Evolutionary conservation across 805 yeast species (phyloP).

Genomic region (Ogataea siamensis): DNA sequence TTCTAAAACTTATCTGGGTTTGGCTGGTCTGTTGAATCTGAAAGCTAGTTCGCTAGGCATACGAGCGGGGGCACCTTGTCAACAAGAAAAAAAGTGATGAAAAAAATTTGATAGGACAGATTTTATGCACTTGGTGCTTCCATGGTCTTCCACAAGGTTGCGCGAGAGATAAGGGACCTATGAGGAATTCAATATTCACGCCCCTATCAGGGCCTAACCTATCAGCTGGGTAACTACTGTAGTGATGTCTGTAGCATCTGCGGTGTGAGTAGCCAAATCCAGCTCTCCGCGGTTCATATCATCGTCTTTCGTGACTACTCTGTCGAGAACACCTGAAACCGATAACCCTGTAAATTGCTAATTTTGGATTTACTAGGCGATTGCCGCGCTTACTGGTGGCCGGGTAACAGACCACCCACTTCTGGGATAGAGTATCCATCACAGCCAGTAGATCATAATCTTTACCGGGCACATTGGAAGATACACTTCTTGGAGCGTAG

Average conservation of each 20-base stretch:
- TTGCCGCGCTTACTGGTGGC: constrained; percentile 13
- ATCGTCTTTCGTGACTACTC: not conserved
- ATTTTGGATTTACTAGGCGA: constrained; percentile 11
- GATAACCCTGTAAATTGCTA: constrained; percentile 3
- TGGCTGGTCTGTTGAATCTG: constrained; percentile 33
- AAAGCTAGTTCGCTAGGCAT: constrained; percentile 34
- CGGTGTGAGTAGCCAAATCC: too few relatives aligned
- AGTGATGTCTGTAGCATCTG: too few relatives aligned
- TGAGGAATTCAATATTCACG: too few relatives aligned
- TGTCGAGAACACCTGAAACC: constrained; percentile 11
- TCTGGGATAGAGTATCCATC: too few relatives aligned
- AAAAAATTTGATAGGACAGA: constrained; percentile 10
- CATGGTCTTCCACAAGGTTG: not conserved
- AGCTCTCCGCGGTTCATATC: too few relatives aligned
- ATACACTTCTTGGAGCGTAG: too few relatives aligned
- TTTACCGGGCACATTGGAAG: too few relatives aligned
- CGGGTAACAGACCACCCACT: too few relatives aligned
- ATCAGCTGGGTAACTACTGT: too few relatives aligned
- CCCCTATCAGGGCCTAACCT: too few relatives aligned
- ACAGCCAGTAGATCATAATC: too few relatives aligned
- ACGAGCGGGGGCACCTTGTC: constrained; percentile 4
- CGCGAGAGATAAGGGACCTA: not conserved
- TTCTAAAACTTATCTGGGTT: constrained; percentile 32
- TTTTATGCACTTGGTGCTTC: constrained; percentile 1
- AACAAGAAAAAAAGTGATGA: constrained; percentile 1